Percentiles rank a stretch among this genome's conserved stretches.
Conservation (phyloP, 768 basidiomycete species). For the Auriculariales sp. region DNA sequence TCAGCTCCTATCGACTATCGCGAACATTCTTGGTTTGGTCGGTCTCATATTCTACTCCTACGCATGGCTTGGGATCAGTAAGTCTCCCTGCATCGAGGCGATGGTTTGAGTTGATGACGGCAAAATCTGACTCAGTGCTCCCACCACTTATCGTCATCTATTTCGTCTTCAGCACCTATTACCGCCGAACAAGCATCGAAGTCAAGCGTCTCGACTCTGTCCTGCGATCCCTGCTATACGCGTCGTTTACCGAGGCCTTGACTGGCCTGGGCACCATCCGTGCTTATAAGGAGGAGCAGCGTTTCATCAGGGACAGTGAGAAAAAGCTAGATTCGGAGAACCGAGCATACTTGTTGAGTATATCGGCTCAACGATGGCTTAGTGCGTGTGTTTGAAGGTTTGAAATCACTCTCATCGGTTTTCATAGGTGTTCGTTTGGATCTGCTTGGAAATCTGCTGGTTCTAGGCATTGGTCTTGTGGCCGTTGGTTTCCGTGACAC, state of each 20-base stretch:
- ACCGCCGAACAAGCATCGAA: conserved; percentile 38
- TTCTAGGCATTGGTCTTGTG: conserved; percentile 60
- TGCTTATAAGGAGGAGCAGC: conserved; percentile 37
- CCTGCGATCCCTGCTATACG: conserved; percentile 42
- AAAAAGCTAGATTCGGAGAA: conserved; percentile 43
- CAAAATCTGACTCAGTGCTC: neutral
- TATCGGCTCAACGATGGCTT: conserved; percentile 43
- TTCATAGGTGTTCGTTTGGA: conserved; percentile 45
- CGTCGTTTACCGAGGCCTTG: conserved; percentile 47
- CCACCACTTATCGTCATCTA: neutral
- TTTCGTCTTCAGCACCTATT: neutral
- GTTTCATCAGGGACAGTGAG: conserved; percentile 36
- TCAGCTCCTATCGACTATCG: conserved; percentile 27
- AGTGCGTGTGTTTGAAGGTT: no score
- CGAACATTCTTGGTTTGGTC: conserved; percentile 39
- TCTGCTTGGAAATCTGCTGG: conserved; percentile 48
- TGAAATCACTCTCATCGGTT: neutral
- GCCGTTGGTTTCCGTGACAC: conserved; percentile 43
- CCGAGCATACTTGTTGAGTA: conserved; percentile 42
- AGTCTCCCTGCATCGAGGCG: conserved; percentile 29
- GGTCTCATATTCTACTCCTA: conserved; percentile 53
- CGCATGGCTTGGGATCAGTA: conserved; percentile 44
- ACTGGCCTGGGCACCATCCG: conserved; percentile 52
- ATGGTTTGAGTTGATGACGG: neutral
- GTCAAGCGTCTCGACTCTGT: conserved; percentile 51